A percentile compares a stretch with the other conserved stretches of the same genome.
Conservation (phyloP, 129 eudicot species). For the Helichrysum umbraculigerum region DNA sequence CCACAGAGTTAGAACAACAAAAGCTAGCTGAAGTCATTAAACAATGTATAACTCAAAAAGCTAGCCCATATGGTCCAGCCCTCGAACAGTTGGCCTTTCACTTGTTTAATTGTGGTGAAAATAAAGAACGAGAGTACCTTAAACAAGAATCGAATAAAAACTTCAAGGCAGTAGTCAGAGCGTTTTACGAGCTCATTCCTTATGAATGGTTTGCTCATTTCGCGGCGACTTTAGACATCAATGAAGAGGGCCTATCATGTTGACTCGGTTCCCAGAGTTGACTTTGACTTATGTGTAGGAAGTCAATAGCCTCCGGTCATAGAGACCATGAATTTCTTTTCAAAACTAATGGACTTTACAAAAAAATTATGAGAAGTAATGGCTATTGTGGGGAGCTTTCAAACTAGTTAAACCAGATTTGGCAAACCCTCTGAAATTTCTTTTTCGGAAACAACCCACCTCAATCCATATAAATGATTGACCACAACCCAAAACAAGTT, state of each 20-base stretch:
- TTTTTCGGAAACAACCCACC: no score
- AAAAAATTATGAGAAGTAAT: no score
- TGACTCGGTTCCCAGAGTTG: conserved; percentile 25
- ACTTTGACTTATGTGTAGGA: conserved; percentile 48
- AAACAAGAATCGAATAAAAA: conserved; percentile 38
- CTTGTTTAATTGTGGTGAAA: conserved; percentile 35
- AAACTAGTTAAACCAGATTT: no score
- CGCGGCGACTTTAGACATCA: conserved; percentile 31
- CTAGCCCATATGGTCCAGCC: conserved; percentile 37
- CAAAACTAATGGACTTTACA: no score
- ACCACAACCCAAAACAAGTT: no score
- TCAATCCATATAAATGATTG: no score
- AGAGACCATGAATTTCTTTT: conserved; percentile 24
- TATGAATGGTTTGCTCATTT: conserved; percentile 44
- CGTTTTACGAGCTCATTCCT: conserved; percentile 34
- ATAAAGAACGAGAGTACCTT: conserved; percentile 27
- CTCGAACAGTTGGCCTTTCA: conserved; percentile 37
- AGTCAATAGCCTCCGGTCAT: conserved; percentile 43
- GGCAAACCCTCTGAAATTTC: no score
- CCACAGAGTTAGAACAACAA: conserved; percentile 36
- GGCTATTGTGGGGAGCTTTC: no score
- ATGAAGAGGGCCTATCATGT: not conserved
- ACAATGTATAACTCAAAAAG: conserved; percentile 31
- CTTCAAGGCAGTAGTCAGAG: conserved; percentile 27
- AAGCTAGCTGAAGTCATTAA: conserved; percentile 37